A percentile compares a stretch with the other conserved stretches of the same genome.
Conservation (phyloP, 1,139 yeast genomes). For the Zygosaccharomyces sapae region DNA sequence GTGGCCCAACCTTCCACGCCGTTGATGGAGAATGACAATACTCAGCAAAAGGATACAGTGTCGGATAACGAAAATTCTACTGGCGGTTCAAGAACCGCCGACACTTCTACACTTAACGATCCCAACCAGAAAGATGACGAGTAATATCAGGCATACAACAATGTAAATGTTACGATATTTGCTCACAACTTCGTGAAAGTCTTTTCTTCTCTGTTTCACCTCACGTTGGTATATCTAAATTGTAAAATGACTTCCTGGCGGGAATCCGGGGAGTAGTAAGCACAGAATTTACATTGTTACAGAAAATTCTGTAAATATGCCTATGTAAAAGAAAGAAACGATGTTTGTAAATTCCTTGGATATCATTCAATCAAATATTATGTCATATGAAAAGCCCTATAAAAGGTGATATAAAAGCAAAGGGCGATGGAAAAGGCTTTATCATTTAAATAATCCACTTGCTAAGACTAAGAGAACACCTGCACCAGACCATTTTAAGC, state of each 20-base stretch:
- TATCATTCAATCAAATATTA: too few species aligned
- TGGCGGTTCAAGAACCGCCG: not conserved
- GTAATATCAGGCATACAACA: not conserved
- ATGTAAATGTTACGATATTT: conserved; percentile 1
- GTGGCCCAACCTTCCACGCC: conserved; percentile 2
- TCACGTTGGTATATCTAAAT: too few species aligned
- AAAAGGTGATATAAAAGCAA: not conserved
- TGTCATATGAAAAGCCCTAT: too few species aligned
- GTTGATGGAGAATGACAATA: not conserved
- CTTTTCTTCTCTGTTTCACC: not conserved
- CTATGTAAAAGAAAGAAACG: too few species aligned
- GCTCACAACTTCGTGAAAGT: not conserved
- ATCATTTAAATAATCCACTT: conserved; percentile 27
- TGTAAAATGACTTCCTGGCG: not conserved
- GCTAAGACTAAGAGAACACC: conserved; percentile 33
- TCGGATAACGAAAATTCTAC: not conserved
- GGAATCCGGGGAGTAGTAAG: conserved; percentile 4
- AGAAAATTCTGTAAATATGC: not conserved
- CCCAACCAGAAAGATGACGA: not conserved
- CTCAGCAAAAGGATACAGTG: not conserved
- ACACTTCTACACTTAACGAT: not conserved
- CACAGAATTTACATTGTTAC: not conserved
- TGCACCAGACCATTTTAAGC: conserved; percentile 36
- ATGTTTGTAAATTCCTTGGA: too few species aligned
- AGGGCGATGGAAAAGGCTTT: not conserved